These are phyloP conservation scores for Cladosporium sp. DNA, from an alignment of 2,329 filamentous ascomycete species.

Conservation along the genomic window DNA sequence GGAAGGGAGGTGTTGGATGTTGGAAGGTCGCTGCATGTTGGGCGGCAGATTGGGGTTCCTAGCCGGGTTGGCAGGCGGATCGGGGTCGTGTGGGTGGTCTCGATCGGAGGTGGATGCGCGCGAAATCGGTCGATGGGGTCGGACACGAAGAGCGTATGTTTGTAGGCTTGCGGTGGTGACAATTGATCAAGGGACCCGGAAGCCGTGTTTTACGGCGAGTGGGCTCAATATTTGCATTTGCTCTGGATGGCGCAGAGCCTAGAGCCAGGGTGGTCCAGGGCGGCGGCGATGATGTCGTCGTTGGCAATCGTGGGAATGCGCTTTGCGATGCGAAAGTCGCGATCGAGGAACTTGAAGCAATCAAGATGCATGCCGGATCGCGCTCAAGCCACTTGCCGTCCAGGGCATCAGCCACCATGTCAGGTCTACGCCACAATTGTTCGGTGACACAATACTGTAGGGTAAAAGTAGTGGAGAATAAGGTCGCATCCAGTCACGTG, in stretches of 20 bases:
- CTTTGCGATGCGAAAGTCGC: conserved; percentile 13
- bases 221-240: conserved; percentile 7
- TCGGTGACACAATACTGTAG: background rate
- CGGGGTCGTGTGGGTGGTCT: background rate
- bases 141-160: background rate
- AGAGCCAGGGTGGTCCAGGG: conserved; percentile 7
- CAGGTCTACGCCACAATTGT: background rate
- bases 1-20: conserved; percentile 33
- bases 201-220: background rate
- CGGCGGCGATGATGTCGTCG: background rate
- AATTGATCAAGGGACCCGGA: conserved; percentile 9
- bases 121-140: conserved; percentile 14
- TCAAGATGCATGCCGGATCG: conserved; percentile 6
- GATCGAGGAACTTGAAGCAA: conserved; percentile 10
- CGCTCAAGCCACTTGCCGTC: conserved; percentile 14
- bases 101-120: conserved; percentile 14
- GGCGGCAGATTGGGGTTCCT: background rate
- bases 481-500: background rate
- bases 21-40: conserved; percentile 23
- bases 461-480: background rate
- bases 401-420: background rate
- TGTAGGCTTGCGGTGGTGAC: background rate
- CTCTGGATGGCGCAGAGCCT: conserved; percentile 1
- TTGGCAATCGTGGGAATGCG: conserved; percentile 6
- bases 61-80: background rate